Base-by-base conservation (phyloP, 352 stramenopile genomes). In the Phytophthora parvispora region DNA sequence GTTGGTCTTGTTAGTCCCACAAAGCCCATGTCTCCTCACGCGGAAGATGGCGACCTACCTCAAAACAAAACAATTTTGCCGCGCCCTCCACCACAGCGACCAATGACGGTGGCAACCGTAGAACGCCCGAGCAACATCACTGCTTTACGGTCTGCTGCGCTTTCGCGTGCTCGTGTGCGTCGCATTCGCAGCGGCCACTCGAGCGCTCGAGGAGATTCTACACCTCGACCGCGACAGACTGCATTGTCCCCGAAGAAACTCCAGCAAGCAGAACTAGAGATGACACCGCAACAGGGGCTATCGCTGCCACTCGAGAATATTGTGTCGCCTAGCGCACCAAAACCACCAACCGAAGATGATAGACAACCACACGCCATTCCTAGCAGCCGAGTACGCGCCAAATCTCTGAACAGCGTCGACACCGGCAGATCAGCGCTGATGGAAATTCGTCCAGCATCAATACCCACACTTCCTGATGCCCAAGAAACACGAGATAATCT, bases 151-250 rank as follows among this genome's bases (percentile, higher is more conserved):
- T 72, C 68, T 32, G 68, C 68, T 58, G 56, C 63, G 4, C 50
- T 76, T 4, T 64, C 57, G 47, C 68, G 68, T 1, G 68, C 68
- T 57, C 68, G 56, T 9, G 68, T 76, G 7, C 68, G 63, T 58
- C 64, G 43, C 15, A 76, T 76, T 50, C 63, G 68, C 25, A 76
- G 68, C 29, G 63, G 63, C 27, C 45, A 64, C 31, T 62, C 63
- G 36, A 60, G 20, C 27, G 12, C 9, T 45, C 18, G 38, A 29
- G 56, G 13, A n/a, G 31, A 32, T 48, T 29, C 48, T 15, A 40
- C 31, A 42, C 9, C 16, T 45, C 25, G 15, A 42, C 40, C 49
- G 32, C 56, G 16, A 38, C 25, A 20, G 16, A 54, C 45, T 54
- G 28, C 52, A 22, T 53, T 25, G 13, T 28, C 31, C 9, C 7